Base-by-base conservation (phyloP, 768 basidiomycete species). In the Termitomyces sp. region DNA sequence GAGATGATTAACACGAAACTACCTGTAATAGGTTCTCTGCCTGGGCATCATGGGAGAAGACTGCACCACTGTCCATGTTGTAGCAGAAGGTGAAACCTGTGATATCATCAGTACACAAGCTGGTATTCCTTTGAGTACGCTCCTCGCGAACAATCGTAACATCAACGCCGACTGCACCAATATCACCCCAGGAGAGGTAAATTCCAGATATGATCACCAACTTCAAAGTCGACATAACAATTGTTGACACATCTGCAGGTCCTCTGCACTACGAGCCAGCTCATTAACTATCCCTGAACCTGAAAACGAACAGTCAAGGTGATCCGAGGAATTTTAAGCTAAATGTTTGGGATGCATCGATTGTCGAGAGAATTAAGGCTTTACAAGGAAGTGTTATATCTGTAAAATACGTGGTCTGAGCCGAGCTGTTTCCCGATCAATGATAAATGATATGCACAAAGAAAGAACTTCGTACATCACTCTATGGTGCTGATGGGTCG, bases 111-210 rank as follows among this genome's bases (percentile, higher is more conserved):
- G 77, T 3, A 50, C 58, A 0, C 66, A 57, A 24, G 75, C 77
- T 57, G 73, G 72, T 30, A 79, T 86, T 58, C 64, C 76, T 49
- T 59, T 74, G 61, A 73, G 62, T 42, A 79, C 78, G 22, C 72
- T 90, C 24, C 66, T 75, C 59, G 64, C 73, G 32, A 88, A 89
- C 74, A 90, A 89, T 73, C 87, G 82, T 3, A 85, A 88, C 64
- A 67, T 89, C 56, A 71, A 84, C 68, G 56, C 61, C 9, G 63
- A 35, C 6, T 86, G 84, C 71, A 68, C 67, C 35, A 85, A 85
- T 71, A 76, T 88, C 54, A 82, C 82, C 69, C 68, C 78, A 56
- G 78, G 74, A 51, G 85, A 88, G 78, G 87, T 87, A 52, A 50
- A 42, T 32, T 40, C 26, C 16, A 0, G n/a, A 8, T 12, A 30